These are phyloP conservation scores for Polytrichum formosum DNA, from an alignment of 225 moss, liverwort and hornwort genomes.

Conservation along the genomic window DNA sequence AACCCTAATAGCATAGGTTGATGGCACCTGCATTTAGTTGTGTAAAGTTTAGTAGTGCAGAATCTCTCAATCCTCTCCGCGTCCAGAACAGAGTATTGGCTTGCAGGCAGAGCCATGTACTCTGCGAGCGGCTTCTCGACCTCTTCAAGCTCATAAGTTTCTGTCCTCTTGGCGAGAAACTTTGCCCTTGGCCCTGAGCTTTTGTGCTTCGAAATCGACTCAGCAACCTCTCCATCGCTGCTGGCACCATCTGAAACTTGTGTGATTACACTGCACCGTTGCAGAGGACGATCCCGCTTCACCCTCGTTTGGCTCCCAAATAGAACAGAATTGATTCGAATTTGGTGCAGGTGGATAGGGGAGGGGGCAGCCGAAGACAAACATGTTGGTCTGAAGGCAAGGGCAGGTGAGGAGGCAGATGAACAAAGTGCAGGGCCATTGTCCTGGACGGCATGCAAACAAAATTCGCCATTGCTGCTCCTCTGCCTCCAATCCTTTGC, in stretches of 20 bases:
- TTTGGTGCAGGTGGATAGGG: too few relatives aligned
- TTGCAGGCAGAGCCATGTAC: constrained; percentile 94
- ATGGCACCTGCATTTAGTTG: too few relatives aligned
- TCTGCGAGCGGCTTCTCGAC: constrained; percentile 54
- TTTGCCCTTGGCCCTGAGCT: constrained; percentile 41
- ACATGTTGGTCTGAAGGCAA: too few relatives aligned
- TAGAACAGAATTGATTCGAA: not conserved
- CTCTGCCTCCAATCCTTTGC: too few relatives aligned
- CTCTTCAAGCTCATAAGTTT: constrained; percentile 52
- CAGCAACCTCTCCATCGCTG: constrained; percentile 22
- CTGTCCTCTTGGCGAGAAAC: constrained; percentile 38
- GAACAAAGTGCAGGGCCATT: too few relatives aligned
- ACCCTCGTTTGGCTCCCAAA: constrained; percentile 9
- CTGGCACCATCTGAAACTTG: constrained; percentile 39
- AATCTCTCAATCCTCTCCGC: constrained; percentile 95
- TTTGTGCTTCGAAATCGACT: constrained; percentile 19
- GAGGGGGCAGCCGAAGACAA: too few relatives aligned
- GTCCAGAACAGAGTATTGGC: constrained; percentile 95
- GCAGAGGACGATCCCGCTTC: constrained; percentile 13
- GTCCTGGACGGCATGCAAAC: too few relatives aligned
- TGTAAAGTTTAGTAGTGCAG: too few relatives aligned
- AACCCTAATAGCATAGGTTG: too few relatives aligned
- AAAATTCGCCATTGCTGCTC: too few relatives aligned
- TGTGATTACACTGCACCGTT: constrained; percentile 24
- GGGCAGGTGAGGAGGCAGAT: too few relatives aligned